A percentile compares a stretch with the other conserved stretches of the same genome.
Evolutionary conservation across 139 green algal genomes (phyloP).

Genomic region (Chlorella sp.): DNA sequence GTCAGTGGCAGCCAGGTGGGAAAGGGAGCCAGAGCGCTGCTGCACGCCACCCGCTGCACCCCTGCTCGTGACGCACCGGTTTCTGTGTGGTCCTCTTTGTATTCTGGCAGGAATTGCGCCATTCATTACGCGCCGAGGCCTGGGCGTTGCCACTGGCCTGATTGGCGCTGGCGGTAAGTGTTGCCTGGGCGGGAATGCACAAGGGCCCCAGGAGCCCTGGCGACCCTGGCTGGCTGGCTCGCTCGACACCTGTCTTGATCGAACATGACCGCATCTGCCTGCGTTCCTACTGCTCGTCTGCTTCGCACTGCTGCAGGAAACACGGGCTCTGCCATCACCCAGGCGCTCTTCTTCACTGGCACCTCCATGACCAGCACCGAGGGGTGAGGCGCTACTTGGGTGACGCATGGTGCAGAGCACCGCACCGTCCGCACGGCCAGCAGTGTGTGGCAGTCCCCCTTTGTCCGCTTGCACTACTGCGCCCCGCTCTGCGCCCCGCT

Average conservation of each 20-base stretch:
- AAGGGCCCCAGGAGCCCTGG: too few relatives aligned
- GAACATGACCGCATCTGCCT: too few relatives aligned
- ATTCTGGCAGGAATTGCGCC: background rate
- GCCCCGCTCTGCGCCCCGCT: background rate
- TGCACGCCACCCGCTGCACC: too few relatives aligned
- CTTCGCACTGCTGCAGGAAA: too few relatives aligned
- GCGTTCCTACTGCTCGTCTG: too few relatives aligned
- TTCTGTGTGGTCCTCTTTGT: background rate
- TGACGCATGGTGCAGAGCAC: too few relatives aligned
- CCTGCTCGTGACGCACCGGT: background rate
- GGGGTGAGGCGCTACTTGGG: conserved; percentile 51
- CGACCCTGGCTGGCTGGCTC: too few relatives aligned
- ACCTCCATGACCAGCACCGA: conserved; percentile 61
- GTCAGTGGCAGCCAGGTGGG: conserved; percentile 65
- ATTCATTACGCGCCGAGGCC: conserved; percentile 49
- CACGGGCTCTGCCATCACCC: conserved; percentile 83
- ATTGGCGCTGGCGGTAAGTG: conserved; percentile 87
- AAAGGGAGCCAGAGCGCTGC: too few relatives aligned
- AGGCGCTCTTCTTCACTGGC: conserved; percentile 89
- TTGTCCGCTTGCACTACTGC: too few relatives aligned
- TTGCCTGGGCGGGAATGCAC: background rate
- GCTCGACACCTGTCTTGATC: too few relatives aligned
- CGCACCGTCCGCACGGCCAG: too few relatives aligned
- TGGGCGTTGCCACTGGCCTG: conserved; percentile 89
- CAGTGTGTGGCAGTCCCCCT: background rate